phyloP scores from a whole-genome alignment of 805 yeast species.

The Candida hungchunana region DNA sequence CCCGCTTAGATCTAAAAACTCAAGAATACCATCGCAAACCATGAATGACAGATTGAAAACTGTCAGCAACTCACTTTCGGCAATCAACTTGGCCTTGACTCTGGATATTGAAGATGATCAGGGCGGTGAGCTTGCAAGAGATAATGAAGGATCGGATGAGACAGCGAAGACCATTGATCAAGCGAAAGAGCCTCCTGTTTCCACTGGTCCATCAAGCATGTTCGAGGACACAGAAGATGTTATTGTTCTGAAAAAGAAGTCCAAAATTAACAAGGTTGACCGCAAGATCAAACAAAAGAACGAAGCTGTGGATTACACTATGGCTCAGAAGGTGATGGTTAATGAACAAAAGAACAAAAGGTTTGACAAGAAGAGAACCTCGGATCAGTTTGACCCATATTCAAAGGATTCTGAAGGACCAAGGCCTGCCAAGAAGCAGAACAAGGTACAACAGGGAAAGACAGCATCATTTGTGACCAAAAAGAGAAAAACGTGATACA shows the following conservation, averaged over 20 bases:
- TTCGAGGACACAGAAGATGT: slow-evolving; percentile 23
- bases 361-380: slow-evolving; percentile 33
- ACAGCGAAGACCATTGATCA: no score
- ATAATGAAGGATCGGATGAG: no score
- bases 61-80: no score
- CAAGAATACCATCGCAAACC: no score
- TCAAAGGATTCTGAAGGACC: slow-evolving; percentile 47
- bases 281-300: slow-evolving; percentile 7
- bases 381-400: slow-evolving; percentile 54
- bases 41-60: no score
- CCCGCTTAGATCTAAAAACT: slow-evolving; percentile 4
- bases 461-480: slow-evolving; percentile 21
- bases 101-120: slow-evolving; percentile 4
- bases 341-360: slow-evolving; percentile 14
- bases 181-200: no score
- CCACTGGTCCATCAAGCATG: no score
- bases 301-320: slow-evolving; percentile 41
- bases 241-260: slow-evolving; percentile 19
- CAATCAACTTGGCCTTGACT: slow-evolving; percentile 2
- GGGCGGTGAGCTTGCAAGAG: background rate
- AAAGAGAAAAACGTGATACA: slow-evolving; percentile 12
- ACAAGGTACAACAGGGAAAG: slow-evolving; percentile 18
- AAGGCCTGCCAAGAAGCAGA: slow-evolving; percentile 42
- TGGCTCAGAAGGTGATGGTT: slow-evolving; percentile 38
- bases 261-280: slow-evolving; percentile 1